Conservation (phyloP, 2,329 filamentous ascomycete genomes). For the Conoideocrella luteorostrata region DNA sequence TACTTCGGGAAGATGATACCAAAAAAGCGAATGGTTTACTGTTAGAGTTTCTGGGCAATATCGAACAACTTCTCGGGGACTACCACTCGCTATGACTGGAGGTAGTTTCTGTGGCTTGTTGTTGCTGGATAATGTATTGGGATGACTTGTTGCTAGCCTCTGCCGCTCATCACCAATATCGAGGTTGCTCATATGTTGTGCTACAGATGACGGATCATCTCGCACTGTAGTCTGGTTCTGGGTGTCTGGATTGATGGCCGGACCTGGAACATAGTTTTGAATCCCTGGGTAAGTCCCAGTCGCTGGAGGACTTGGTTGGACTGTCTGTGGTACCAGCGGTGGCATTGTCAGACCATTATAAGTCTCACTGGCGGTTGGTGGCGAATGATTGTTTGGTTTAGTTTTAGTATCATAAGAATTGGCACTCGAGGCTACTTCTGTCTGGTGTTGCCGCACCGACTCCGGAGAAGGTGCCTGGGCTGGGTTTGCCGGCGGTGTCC, state of each 20-base stretch:
- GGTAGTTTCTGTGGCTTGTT: conserved; percentile 2
- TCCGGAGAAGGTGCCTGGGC: neutral
- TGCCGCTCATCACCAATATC: neutral
- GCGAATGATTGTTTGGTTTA: neutral
- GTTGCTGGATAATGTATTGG: neutral
- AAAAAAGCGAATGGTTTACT: conserved; percentile 24
- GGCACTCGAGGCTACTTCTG: neutral
- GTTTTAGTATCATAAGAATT: neutral
- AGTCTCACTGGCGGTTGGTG: neutral
- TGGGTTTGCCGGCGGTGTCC: neutral
- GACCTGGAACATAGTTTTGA: neutral
- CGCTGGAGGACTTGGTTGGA: neutral
- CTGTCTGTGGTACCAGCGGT: neutral
- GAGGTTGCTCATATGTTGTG: conserved; percentile 3
- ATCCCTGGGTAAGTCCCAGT: neutral
- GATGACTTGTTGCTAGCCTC: neutral
- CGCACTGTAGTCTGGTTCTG: neutral
- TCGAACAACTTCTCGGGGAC: conserved; percentile 16
- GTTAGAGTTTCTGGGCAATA: conserved; percentile 22
- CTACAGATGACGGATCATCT: neutral
- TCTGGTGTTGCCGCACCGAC: too few species aligned
- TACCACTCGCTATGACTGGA: conserved; percentile 15
- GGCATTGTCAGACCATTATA: neutral
- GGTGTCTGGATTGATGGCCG: neutral
- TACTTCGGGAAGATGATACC: conserved; percentile 21